These are phyloP conservation scores for Corymbia calophylla DNA, from an alignment of 441 rosid genomes.

Conservation along the genomic window DNA sequence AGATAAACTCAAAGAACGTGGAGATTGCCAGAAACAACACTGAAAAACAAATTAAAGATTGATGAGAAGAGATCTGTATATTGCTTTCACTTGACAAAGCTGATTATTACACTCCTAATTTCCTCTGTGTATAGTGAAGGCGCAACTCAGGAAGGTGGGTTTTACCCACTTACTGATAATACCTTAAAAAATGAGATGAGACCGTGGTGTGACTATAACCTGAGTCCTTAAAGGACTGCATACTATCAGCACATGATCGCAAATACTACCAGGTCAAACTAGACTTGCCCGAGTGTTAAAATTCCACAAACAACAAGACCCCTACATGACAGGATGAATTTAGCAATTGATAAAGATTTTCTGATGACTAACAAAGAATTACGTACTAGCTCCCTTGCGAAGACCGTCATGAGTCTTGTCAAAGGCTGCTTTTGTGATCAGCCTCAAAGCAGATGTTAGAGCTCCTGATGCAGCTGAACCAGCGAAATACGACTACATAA, in stretches of 20 bases:
- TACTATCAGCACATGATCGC: background rate
- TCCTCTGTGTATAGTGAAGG: background rate
- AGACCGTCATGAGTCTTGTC: slow-evolving; percentile 38
- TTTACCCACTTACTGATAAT: background rate
- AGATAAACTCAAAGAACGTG: slow-evolving; percentile 13
- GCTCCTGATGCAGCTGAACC: slow-evolving; percentile 30
- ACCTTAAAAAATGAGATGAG: background rate
- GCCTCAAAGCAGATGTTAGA: slow-evolving; percentile 60
- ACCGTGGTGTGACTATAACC: background rate
- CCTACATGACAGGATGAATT: background rate
- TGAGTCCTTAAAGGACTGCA: background rate
- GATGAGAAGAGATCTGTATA: background rate
- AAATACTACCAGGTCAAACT: background rate
- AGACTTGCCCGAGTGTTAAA: background rate
- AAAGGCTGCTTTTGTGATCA: slow-evolving; percentile 68
- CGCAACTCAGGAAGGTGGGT: background rate
- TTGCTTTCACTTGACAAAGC: background rate
- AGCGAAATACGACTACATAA: slow-evolving; percentile 41
- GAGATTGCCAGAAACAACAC: slow-evolving; percentile 30
- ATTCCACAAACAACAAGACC: background rate
- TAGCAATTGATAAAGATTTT: background rate
- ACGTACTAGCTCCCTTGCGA: slow-evolving; percentile 59
- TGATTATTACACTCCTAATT: background rate
- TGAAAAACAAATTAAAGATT: background rate
- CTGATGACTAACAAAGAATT: background rate